Percentiles rank a stretch among this genome's conserved stretches.
Conservation (phyloP, 2,329 filamentous ascomycete genomes). For the Cephalotrichum gorgonifer region DNA sequence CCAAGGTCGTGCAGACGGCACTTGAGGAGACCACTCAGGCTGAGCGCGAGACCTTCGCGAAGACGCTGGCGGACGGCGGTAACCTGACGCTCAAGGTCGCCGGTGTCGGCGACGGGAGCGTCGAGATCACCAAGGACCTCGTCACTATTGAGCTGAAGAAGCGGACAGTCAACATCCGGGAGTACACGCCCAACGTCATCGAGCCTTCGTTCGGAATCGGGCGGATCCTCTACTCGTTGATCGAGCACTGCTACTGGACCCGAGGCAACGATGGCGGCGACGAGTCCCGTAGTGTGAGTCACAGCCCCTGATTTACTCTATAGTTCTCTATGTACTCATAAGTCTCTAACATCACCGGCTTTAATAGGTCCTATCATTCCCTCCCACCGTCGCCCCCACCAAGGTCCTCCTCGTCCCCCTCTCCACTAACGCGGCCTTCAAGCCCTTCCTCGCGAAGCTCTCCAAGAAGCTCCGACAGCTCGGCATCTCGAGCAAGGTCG, state of each 20-base stretch:
- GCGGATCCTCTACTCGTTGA: constrained; percentile 76
- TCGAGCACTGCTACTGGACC: constrained; percentile 94
- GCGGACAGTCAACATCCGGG: constrained; percentile 70
- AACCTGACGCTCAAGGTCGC: constrained; percentile 70
- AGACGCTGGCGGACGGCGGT: constrained; percentile 61
- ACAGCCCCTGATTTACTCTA: background rate
- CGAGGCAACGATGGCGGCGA: constrained; percentile 50
- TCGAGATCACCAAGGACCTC: constrained; percentile 69
- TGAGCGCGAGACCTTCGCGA: constrained; percentile 66
- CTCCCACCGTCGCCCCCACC: constrained; percentile 60
- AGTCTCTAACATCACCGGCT: constrained; percentile 4
- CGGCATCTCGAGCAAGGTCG: constrained; percentile 66
- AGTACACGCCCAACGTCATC: constrained; percentile 88
- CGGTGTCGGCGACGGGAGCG: constrained; percentile 56
- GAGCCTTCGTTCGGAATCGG: constrained; percentile 93
- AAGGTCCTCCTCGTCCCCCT: constrained; percentile 81
- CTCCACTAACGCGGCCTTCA: constrained; percentile 64
- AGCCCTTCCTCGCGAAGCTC: constrained; percentile 55
- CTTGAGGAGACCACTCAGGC: constrained; percentile 69
- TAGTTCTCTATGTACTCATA: constrained; percentile 25
- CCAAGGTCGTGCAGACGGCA: constrained; percentile 72
- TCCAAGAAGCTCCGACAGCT: constrained; percentile 59
- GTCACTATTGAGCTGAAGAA: constrained; percentile 78
- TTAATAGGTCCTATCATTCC: constrained; percentile 31
- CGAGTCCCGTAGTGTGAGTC: constrained; percentile 75